phyloP scores from a whole-genome alignment of 148 eudicot genomes.

The Pharnaceum exiguum region DNA sequence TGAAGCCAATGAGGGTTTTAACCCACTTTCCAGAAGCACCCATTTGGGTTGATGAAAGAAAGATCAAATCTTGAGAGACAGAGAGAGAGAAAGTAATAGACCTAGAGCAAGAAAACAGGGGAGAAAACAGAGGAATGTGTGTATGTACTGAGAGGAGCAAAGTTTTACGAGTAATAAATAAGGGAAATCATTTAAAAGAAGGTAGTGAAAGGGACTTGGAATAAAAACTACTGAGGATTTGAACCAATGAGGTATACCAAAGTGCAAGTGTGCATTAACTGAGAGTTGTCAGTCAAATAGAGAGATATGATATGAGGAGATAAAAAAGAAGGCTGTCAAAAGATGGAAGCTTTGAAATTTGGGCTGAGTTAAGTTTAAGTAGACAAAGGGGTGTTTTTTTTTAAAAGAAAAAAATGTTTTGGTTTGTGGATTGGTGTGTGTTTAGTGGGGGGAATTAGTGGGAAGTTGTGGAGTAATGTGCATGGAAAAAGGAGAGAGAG shows the following conservation, averaged over 20 bases:
- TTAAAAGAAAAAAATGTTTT: neutral
- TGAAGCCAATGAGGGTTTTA: constrained; percentile 42
- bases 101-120: neutral
- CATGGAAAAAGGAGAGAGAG: neutral
- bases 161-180: neutral
- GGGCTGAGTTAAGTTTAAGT: neutral
- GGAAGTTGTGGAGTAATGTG: constrained; percentile 18
- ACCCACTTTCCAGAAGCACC: constrained; percentile 74
- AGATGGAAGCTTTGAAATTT: constrained; percentile 1
- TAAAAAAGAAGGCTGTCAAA: neutral
- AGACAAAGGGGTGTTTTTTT: too few relatives aligned
- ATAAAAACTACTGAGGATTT: neutral
- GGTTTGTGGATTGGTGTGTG: neutral
- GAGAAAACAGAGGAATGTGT: constrained; percentile 10
- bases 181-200: neutral
- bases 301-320: too few relatives aligned
- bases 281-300: too few relatives aligned
- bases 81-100: neutral
- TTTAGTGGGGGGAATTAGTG: constrained; percentile 12
- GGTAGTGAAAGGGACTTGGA: neutral
- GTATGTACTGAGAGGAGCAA: neutral
- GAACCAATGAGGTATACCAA: neutral
- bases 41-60: constrained; percentile 27
- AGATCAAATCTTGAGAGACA: neutral
- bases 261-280: too few relatives aligned